Base-by-base conservation (phyloP, 1,284 basidiomycete species). In the Ceratobasidium sp. region DNA sequence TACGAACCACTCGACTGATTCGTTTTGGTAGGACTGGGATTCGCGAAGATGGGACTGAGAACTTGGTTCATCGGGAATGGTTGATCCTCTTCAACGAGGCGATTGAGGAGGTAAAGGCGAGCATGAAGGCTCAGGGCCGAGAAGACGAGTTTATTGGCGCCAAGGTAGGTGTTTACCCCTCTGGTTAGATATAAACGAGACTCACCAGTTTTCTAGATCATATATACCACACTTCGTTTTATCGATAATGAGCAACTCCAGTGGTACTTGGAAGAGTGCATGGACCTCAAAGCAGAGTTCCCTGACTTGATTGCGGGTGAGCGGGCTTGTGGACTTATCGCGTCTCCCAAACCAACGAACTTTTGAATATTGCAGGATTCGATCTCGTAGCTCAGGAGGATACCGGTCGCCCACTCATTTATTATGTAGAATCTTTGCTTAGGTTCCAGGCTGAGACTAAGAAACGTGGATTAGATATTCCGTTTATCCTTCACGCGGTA, bases 301-400 rank as follows among this genome's bases (percentile, higher is more conserved):
- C 92, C 92, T 5, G 87, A 92, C 78, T 83, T 93, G 67, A 90
- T 95, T 69, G 88, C 89, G 37, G 92, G 91, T 89, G 65, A 22
- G 9, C 4, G 4, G 22, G 9, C 34, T 49, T 8, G 13, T 25
- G n/a, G 6, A 2, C 25, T 5, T 9, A 29, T 15, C 43, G 3
- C 7, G 2, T 8, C 2, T 43, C 37, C 9, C n/a, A 7, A 37
- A 19, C 61, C 19, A 15, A 17, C 1, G 0, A 29, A 29, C 22
- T 19, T 65, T 40, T 3, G 32, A 34, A 13, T n/a, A 11, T 46
- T 25, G 3, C 71, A 91, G 92, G 92, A 1, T 95, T 95, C 80
- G 94, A 95, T 83, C 86, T 95, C n/a, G 94, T 95, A 15, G 93
- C 92, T 6, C 87, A 91, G 76, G 93, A 95, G 80, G 91, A 94